Evolutionary conservation across 1,284 basidiomycete genomes (phyloP), one percentile per base, ranked within the genome.

Genomic region (Ganoderma lucidum): DNA sequence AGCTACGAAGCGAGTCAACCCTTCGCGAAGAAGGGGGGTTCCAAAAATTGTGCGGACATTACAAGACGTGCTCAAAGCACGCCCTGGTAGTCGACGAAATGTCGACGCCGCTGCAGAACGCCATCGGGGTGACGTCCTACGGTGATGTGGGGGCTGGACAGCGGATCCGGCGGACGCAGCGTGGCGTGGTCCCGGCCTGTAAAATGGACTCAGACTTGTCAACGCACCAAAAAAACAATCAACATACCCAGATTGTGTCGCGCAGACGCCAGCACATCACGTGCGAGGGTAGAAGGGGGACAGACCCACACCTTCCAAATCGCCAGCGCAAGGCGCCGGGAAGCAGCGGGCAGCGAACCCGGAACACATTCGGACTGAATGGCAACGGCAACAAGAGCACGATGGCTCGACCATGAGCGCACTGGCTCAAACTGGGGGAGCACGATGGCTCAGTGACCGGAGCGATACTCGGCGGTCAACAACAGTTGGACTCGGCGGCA

Each of bases 21-120:
- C 77, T 76, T 75, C 78, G 58, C 78, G 71, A 80, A 77, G 78
- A 76, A 76, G 64, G 59, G 60, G 62, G 66, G 4, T 60, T 68
- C 73, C 70, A 80, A 80, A 80, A 78, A 78, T 79, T 79, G 62
- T 70, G 75, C 75, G 74, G 74, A 70, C 64, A 48, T n/a, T 64
- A 53, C 53, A 66, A 23, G 59, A 35, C 63, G 35, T 23, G 51
- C 63, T 55, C 59, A 23, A 70, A 55, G 67, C 64, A 56, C 63
- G 28, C 62, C 55, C 37, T 17, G 53, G 63, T 56, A 63, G 66
- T 63, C 68, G 64, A 62, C 69, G 0, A n/a, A 37, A 60, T 44
- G 71, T 68, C 55, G 55, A 59, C 71, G 51, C 71, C 69, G 65
- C 71, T 60, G 58, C 56, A 58, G 44, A 44, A 59, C 56, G 45